Evolutionary conservation across 257 asterid genomes (phyloP), one percentile per base, ranked within the genome.

Genomic region (Petunia secreta): DNA sequence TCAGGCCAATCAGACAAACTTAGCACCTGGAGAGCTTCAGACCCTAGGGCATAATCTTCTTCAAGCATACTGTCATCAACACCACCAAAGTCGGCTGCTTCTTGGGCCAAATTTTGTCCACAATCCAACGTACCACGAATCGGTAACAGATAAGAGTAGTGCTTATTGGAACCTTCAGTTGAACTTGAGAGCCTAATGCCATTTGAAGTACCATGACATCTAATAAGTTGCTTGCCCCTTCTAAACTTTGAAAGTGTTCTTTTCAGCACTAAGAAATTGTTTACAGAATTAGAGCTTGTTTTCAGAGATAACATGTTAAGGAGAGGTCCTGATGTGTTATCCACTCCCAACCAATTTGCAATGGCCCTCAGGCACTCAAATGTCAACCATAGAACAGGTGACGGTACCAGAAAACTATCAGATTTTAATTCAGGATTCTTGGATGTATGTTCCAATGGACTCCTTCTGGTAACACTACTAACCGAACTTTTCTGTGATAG

Each of bases 301-400:
- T 91, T 91, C 15, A 83, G 89, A 80, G 93, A 85, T 64, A 90
- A 83, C 82, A 88, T 80, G 79, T 86, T 79, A 36, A 85, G 80
- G 78, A 86, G 88, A 82, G 89, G 82, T 41, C 95, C 96, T 79
- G 89, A 85, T 14, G 94, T 87, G 78, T 89, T 91, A 86, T 96
- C 97, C 78, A 86, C 83, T 80, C 85, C 91, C 83, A 94, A 81
- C 98, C 98, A 96, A 86, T 87, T 90, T 73, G 92, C 99, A 11
- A 95, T 88, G 69, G 97, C 92, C 86, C 89, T 91, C 88, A 95
- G 88, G 88, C 97, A 94, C 88, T 95, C 98, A 80, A 86, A 85
- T 54, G 92, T 87, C 81, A 95, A 89, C 96, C 97, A 93, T 69
- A 86, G 82, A 87, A 92, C 97, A 81, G 93, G 89, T 41, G 89